Conservation (phyloP, 2,329 filamentous ascomycete genomes). For the Cordyceps tenuipes region DNA sequence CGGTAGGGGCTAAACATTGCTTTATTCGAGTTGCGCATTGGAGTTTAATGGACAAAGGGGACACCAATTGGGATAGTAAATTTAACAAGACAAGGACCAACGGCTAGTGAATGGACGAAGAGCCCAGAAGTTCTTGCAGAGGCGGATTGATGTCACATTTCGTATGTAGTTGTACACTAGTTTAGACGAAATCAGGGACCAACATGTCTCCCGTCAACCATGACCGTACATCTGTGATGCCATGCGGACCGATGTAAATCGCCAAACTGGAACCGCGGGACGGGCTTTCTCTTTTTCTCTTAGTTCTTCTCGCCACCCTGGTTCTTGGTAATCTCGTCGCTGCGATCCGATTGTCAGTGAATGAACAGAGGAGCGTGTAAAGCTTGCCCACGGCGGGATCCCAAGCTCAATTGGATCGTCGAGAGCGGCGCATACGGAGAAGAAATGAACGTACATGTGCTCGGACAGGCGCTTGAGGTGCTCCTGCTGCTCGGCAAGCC, state of each 20-base stretch:
- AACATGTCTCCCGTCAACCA: neutral
- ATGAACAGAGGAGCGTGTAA: neutral
- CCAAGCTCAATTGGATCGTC: too few species aligned
- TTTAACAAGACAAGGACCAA: conserved; percentile 1
- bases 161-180: conserved; percentile 33
- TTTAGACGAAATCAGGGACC: conserved; percentile 20
- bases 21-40: conserved; percentile 11
- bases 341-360: conserved; percentile 26
- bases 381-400: neutral
- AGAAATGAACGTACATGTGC: conserved; percentile 60
- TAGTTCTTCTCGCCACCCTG: conserved; percentile 62
- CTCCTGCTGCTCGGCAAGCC: conserved; percentile 67
- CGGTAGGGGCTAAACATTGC: conserved; percentile 33
- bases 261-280: neutral
- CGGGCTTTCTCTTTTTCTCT: conserved; percentile 10
- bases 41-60: conserved; percentile 5
- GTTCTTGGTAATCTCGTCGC: conserved; percentile 68
- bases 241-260: neutral
- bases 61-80: conserved; percentile 9
- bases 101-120: neutral
- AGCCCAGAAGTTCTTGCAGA: conserved; percentile 3
- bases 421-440: too few species aligned
- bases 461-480: conserved; percentile 79
- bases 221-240: neutral
- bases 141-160: conserved; percentile 13